These are phyloP conservation scores for Tolypocladium tundrense DNA, from an alignment of 2,329 filamentous ascomycete species.

Conservation along the genomic window DNA sequence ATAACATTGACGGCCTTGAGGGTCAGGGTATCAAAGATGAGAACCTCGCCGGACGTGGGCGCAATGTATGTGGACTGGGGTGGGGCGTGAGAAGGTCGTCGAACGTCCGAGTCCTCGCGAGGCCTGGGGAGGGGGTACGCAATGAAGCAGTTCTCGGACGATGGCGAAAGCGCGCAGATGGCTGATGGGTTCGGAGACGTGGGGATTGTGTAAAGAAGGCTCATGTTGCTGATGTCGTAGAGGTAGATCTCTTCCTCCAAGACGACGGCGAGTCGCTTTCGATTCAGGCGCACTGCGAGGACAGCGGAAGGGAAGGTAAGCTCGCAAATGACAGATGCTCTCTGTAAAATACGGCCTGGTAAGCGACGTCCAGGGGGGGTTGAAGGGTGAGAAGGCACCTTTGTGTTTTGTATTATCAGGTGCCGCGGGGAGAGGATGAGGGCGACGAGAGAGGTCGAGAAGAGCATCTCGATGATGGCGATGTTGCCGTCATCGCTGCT, in stretches of 20 bases:
- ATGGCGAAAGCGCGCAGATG: constrained; percentile 86
- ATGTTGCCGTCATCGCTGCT: constrained; percentile 93
- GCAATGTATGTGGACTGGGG: constrained; percentile 68
- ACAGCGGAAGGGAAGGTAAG: constrained; percentile 97
- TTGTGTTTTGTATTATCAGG: constrained; percentile 94
- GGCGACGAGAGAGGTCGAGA: constrained; percentile 92
- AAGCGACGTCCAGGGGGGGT: background rate
- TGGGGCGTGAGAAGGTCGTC: constrained; percentile 71
- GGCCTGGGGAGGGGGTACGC: constrained; percentile 81
- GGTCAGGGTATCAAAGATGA: constrained; percentile 83
- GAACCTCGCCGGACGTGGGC: constrained; percentile 81
- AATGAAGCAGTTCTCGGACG: constrained; percentile 90
- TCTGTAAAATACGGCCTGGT: constrained; percentile 23
- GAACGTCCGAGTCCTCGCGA: constrained; percentile 46
- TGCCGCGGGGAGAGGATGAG: constrained; percentile 85
- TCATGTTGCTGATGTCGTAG: constrained; percentile 99
- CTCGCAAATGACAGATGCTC: constrained; percentile 84
- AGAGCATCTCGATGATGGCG: constrained; percentile 95
- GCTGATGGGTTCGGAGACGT: constrained; percentile 89
- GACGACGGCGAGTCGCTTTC: constrained; percentile 86
- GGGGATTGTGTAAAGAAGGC: constrained; percentile 79
- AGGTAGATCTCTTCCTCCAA: constrained; percentile 95
- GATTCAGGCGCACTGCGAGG: constrained; percentile 83
- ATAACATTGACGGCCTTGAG: constrained; percentile 92
- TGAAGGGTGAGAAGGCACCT: constrained; percentile 42